Evolutionary conservation across 208 protist genomes (phyloP).

Genomic region (Trypanosomatidae sp.): DNA sequence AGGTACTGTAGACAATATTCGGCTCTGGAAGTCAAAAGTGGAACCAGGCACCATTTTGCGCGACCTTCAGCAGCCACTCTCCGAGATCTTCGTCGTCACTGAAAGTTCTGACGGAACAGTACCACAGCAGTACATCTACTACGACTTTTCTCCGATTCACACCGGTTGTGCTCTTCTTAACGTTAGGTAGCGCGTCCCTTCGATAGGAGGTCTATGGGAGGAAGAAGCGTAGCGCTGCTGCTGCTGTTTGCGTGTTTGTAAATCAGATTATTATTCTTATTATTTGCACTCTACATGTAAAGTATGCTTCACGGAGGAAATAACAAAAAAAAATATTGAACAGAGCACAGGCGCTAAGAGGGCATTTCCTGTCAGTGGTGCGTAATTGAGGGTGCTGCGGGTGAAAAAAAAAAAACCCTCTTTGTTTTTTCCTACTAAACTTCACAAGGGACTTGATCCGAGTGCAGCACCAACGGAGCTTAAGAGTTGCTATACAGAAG

Average conservation of each 20-base stretch:
- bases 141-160: constrained; percentile 59
- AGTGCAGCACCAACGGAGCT: no score
- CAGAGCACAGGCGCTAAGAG: no score
- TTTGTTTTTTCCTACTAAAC: constrained; percentile 4
- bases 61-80: constrained; percentile 44
- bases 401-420: not conserved
- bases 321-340: no score
- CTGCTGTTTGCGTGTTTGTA: no score
- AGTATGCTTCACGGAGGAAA: no score
- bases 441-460: no score
- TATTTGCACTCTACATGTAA: no score
- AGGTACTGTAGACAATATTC: constrained; percentile 36
- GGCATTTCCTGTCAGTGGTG: not conserved
- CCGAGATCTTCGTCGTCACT: constrained; percentile 36
- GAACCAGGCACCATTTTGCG: constrained; percentile 67
- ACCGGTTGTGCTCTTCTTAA: constrained; percentile 39
- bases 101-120: constrained; percentile 3
- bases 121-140: constrained; percentile 37
- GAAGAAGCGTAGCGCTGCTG: no score
- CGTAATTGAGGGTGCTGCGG: not conserved
- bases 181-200: no score
- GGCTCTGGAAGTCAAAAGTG: constrained; percentile 69
- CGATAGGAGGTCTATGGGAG: no score
- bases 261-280: no score
- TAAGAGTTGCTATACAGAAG: no score